Conservation (phyloP, 75 land plant genomes). For the Pinus tabuliformis region DNA sequence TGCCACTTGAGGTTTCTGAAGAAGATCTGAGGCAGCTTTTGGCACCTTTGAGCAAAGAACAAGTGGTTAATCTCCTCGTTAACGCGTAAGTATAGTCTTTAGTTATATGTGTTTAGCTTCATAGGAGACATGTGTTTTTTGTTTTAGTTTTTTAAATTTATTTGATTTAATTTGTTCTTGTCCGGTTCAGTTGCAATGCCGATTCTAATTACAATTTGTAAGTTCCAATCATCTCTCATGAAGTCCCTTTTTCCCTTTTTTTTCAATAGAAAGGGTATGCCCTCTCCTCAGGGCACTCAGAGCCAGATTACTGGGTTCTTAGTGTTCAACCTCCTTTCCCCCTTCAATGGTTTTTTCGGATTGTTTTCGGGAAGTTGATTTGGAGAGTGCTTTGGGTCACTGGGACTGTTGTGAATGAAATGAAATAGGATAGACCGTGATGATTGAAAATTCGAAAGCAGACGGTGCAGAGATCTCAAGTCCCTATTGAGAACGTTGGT, state of each 20-base stretch:
- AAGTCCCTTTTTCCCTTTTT: background rate
- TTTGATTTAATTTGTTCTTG: background rate
- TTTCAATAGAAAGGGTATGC: no score
- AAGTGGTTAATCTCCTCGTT: conserved; percentile 29
- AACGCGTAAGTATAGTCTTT: conserved; percentile 29
- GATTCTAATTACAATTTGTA: background rate
- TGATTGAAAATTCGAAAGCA: no score
- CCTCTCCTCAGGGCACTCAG: no score
- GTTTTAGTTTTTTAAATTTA: background rate
- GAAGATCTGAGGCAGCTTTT: conserved; percentile 38
- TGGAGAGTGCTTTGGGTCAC: no score
- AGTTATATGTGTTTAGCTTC: background rate
- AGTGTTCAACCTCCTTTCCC: no score
- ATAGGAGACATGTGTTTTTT: background rate
- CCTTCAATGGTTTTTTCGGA: no score
- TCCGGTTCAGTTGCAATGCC: background rate
- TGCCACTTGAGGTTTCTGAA: conserved; percentile 3
- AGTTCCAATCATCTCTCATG: background rate
- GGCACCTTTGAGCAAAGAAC: conserved; percentile 42
- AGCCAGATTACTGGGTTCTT: no score
- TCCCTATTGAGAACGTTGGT: no score
- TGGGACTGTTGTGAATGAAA: no score
- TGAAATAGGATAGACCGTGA: no score
- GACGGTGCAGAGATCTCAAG: no score
- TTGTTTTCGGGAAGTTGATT: no score